Evolutionary conservation across 257 asterid species (phyloP).

Genomic region (Paulownia fortunei): DNA sequence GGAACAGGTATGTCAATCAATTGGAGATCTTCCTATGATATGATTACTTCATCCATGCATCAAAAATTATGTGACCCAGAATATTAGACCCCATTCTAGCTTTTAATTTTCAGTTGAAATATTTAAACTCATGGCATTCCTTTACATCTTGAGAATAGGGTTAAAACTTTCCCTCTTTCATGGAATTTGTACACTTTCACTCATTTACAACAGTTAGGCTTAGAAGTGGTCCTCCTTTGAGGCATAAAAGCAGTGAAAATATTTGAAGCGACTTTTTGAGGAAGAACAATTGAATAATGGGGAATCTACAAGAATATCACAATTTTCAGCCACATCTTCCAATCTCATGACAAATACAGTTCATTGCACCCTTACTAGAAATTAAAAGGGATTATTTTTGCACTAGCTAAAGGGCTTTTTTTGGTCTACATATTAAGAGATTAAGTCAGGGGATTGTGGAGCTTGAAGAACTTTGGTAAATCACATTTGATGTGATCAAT

Average conservation of each 20-base stretch:
- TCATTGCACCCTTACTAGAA: neutral
- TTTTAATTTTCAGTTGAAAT: neutral
- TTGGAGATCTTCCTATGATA: too few relatives aligned
- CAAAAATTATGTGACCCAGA: neutral
- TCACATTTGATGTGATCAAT: too few relatives aligned
- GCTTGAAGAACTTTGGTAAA: too few relatives aligned
- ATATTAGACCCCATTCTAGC: neutral
- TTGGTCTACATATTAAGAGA: too few relatives aligned
- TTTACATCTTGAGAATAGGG: neutral
- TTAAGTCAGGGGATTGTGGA: too few relatives aligned
- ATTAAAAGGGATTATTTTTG: neutral
- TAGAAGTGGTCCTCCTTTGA: too few relatives aligned
- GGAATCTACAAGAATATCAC: neutral
- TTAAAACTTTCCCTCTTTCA: neutral
- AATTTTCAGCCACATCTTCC: neutral
- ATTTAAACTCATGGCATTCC: neutral
- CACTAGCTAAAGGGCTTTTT: too few relatives aligned
- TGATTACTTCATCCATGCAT: neutral
- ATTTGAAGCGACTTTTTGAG: too few relatives aligned
- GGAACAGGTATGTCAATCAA: conserved; percentile 51
- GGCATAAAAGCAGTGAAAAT: too few relatives aligned
- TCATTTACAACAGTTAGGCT: too few relatives aligned
- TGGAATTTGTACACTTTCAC: too few relatives aligned
- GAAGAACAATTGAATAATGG: too few relatives aligned
- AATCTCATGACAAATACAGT: neutral